Conservation (phyloP, 768 basidiomycete species). For the Mycena chlorophos region DNA sequence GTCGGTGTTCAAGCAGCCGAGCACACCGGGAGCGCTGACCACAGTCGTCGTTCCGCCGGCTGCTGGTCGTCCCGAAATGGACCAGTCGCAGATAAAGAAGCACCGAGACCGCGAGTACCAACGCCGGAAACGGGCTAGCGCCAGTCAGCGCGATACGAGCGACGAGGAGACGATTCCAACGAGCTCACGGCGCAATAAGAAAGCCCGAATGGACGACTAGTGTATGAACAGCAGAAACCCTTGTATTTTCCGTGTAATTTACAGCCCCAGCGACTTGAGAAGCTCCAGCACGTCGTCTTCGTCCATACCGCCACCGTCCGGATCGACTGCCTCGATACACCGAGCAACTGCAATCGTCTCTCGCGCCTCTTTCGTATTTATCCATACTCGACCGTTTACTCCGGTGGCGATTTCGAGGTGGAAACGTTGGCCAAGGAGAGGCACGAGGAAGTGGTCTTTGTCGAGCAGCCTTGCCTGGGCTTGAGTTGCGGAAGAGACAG, state of each 20-base stretch:
- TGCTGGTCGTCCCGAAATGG: slow-evolving; percentile 63
- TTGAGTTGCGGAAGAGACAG: neutral
- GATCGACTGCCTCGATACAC: slow-evolving; percentile 81
- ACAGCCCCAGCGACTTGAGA: slow-evolving; percentile 47
- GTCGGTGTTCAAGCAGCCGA: slow-evolving; percentile 54
- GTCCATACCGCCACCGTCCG: slow-evolving; percentile 66
- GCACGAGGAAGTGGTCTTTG: slow-evolving; percentile 79
- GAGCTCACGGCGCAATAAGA: slow-evolving; percentile 61
- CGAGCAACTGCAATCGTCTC: slow-evolving; percentile 75
- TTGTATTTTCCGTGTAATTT: slow-evolving; percentile 18
- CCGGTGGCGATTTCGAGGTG: slow-evolving; percentile 89
- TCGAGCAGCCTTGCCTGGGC: slow-evolving; percentile 57
- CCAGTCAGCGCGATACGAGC: slow-evolving; percentile 63
- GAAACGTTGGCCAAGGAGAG: slow-evolving; percentile 75
- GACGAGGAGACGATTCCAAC: slow-evolving; percentile 63
- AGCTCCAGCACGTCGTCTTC: slow-evolving; percentile 53
- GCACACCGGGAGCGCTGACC: slow-evolving; percentile 68
- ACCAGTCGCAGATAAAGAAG: slow-evolving; percentile 74
- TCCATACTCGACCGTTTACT: slow-evolving; percentile 90
- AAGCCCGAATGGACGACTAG: slow-evolving; percentile 69
- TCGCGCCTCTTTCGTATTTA: slow-evolving; percentile 70
- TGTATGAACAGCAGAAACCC: slow-evolving; percentile 13
- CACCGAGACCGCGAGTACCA: slow-evolving; percentile 81
- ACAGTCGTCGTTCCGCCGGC: slow-evolving; percentile 80
- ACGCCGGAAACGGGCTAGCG: slow-evolving; percentile 68